Percentiles rank a stretch among this genome's conserved stretches.
These are phyloP conservation scores for Boletus vermiculosoides DNA, from an alignment of 768 basidiomycete species.

Conservation along the genomic window DNA sequence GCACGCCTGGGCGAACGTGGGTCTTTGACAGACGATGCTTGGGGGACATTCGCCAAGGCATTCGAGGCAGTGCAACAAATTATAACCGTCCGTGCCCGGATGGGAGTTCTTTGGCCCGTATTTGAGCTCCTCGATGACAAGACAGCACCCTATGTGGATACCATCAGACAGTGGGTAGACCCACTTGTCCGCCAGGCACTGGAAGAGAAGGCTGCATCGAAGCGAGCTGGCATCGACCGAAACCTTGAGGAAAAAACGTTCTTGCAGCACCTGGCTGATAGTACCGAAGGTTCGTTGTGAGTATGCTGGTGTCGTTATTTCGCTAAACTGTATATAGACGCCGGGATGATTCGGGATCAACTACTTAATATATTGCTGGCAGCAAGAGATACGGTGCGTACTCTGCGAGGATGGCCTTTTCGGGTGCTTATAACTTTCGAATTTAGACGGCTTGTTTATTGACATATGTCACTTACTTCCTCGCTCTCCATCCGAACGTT, in stretches of 20 bases:
- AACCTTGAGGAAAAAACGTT: constrained; percentile 57
- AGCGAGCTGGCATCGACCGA: constrained; percentile 39
- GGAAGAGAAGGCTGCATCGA: constrained; percentile 40
- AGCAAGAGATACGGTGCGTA: constrained; percentile 69
- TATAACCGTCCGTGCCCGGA: constrained; percentile 33
- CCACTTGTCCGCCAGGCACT: constrained; percentile 59
- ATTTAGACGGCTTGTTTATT: constrained; percentile 64
- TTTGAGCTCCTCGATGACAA: constrained; percentile 42
- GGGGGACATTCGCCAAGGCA: constrained; percentile 52
- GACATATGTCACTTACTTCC: constrained; percentile 68
- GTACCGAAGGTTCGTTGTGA: constrained; percentile 52
- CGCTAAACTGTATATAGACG: constrained; percentile 43
- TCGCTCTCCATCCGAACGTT: constrained; percentile 63
- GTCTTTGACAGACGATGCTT: constrained; percentile 55
- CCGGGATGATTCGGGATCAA: constrained; percentile 68
- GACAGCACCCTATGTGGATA: constrained; percentile 33
- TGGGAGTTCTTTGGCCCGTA: constrained; percentile 44
- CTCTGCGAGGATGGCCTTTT: background rate
- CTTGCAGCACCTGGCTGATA: constrained; percentile 63
- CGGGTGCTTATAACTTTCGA: background rate
- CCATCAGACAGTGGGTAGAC: constrained; percentile 49
- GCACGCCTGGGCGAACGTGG: constrained; percentile 55
- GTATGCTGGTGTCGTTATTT: background rate
- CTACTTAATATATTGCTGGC: constrained; percentile 76
- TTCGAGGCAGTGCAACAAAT: constrained; percentile 43